Conservation (phyloP, 2,329 filamentous ascomycete species). For the Phaeosphaeriaceae sp. region DNA sequence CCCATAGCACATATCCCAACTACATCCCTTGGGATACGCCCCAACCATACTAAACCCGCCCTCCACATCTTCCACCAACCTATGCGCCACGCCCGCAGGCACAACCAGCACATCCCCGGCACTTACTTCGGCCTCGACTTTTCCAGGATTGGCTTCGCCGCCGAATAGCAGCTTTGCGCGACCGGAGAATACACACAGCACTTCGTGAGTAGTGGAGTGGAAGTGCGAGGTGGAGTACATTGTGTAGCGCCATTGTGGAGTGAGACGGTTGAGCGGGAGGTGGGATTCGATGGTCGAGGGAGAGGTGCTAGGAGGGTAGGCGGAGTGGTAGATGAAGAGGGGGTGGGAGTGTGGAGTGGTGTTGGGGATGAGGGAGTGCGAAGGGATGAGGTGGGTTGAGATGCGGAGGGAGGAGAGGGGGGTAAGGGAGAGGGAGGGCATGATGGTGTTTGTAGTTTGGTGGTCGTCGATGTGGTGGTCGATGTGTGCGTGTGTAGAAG, state of each 20-base stretch:
- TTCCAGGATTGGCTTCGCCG: conserved; percentile 65
- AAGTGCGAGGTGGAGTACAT: conserved; percentile 74
- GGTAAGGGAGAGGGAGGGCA: conserved; percentile 41
- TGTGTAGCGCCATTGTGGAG: conserved; percentile 71
- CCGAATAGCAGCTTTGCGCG: conserved; percentile 70
- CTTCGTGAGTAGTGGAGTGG: conserved; percentile 72
- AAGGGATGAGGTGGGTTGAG: conserved; percentile 66
- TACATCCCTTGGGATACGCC: conserved; percentile 64
- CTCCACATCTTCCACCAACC: conserved; percentile 64
- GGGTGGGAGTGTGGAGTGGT: conserved; percentile 69
- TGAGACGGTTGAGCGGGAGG: conserved; percentile 59
- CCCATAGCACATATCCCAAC: conserved; percentile 76
- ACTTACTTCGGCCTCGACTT: conserved; percentile 63
- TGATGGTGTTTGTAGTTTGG: neutral
- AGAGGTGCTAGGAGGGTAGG: conserved; percentile 56
- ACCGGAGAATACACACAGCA: conserved; percentile 66
- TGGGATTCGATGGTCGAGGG: conserved; percentile 64
- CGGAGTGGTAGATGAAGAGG: conserved; percentile 70
- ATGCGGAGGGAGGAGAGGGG: conserved; percentile 61
- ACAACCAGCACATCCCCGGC: conserved; percentile 70
- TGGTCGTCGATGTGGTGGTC: too few species aligned
- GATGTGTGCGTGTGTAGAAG: too few species aligned
- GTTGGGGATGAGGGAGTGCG: conserved; percentile 66
- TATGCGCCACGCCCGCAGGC: conserved; percentile 70
- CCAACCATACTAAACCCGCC: conserved; percentile 71